Evolutionary conservation across 129 eudicot genomes (phyloP).

Genomic region (Arctium minus): DNA sequence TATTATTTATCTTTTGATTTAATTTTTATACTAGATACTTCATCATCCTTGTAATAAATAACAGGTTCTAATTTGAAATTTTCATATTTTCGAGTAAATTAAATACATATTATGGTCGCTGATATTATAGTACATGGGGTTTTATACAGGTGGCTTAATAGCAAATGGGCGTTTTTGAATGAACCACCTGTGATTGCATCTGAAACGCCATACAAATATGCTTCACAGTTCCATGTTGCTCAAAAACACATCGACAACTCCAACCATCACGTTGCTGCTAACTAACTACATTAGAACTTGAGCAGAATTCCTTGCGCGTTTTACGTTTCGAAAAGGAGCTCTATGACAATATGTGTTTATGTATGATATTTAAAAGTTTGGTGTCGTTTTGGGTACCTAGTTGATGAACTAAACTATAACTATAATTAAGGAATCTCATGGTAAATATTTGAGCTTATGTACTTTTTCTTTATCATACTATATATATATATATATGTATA

Average conservation of each 20-base stretch:
- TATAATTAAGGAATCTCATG: background rate
- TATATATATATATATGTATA: background rate
- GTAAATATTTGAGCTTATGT: background rate
- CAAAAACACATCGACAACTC: constrained; percentile 5
- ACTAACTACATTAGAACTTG: constrained; percentile 20
- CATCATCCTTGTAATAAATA: background rate
- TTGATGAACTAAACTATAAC: background rate
- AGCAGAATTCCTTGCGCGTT: background rate
- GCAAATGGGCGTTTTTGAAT: constrained; percentile 74
- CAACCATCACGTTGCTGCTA: background rate
- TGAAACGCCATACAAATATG: constrained; percentile 45
- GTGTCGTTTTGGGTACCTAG: background rate
- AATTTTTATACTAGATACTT: background rate
- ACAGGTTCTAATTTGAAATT: background rate
- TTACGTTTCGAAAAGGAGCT: background rate
- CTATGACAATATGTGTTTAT: background rate
- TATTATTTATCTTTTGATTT: background rate
- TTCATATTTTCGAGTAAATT: background rate
- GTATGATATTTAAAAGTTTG: background rate
- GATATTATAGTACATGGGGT: background rate
- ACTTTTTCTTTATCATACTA: background rate
- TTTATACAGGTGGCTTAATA: constrained; percentile 65
- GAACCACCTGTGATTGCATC: constrained; percentile 70
- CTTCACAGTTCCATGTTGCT: constrained; percentile 60
- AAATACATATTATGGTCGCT: background rate